Percentiles rank a stretch among this genome's conserved stretches.
Evolutionary conservation across 2,329 filamentous ascomycete genomes (phyloP).

Genomic region (Phaeosphaeriaceae sp.): DNA sequence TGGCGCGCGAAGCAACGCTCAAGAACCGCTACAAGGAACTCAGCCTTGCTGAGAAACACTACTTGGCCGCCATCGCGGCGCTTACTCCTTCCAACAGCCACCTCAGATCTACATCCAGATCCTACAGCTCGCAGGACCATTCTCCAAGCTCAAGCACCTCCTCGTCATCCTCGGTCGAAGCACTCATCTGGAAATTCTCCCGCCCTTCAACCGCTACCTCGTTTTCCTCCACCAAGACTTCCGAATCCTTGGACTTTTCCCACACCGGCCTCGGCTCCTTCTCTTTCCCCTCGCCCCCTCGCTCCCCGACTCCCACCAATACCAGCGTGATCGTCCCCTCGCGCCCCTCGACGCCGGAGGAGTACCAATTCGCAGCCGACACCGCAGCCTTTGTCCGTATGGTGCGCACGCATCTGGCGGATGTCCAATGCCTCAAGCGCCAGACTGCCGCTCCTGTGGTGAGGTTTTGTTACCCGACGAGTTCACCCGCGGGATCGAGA

Average conservation of each 20-base stretch:
- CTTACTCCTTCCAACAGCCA: slow-evolving; percentile 16
- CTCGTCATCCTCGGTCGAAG: not conserved
- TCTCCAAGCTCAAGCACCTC: slow-evolving; percentile 26
- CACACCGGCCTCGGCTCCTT: not conserved
- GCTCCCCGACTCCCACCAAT: slow-evolving; percentile 1
- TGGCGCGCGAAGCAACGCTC: slow-evolving; percentile 44
- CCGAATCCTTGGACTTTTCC: slow-evolving; percentile 15
- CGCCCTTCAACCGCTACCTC: slow-evolving; percentile 29
- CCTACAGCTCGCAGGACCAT: slow-evolving; percentile 18
- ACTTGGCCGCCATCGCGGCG: slow-evolving; percentile 37
- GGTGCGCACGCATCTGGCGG: slow-evolving; percentile 36
- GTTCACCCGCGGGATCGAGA: slow-evolving; percentile 8
- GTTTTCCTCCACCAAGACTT: slow-evolving; percentile 30
- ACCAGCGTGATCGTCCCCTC: slow-evolving; percentile 10
- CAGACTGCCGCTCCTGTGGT: slow-evolving; percentile 13
- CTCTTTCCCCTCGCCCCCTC: slow-evolving; percentile 5
- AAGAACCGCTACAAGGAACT: slow-evolving; percentile 40
- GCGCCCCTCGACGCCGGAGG: slow-evolving; percentile 14
- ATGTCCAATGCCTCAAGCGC: slow-evolving; percentile 33
- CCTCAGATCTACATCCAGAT: not conserved
- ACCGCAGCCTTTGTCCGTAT: slow-evolving; percentile 36
- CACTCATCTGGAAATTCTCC: slow-evolving; percentile 11
- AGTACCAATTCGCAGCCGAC: slow-evolving; percentile 33
- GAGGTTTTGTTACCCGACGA: slow-evolving; percentile 19
- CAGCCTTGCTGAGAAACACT: slow-evolving; percentile 45